phyloP scores from a whole-genome alignment of 2,329 filamentous ascomycete genomes.

The Trichoderma lentiforme region DNA sequence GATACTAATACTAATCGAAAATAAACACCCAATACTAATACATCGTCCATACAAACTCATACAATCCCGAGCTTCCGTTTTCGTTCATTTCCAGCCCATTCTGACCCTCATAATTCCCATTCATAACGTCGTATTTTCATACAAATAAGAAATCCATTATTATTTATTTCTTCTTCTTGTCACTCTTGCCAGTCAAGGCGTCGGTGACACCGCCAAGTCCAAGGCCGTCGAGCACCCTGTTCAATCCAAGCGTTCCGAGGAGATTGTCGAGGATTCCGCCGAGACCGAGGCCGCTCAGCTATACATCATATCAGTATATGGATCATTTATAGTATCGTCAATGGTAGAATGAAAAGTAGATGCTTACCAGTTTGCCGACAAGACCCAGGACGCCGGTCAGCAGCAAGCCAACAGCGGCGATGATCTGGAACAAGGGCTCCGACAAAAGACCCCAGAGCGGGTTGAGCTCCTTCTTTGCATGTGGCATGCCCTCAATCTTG shows the following conservation, averaged over 20 bases:
- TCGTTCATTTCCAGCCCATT: not conserved
- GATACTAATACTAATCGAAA: not conserved
- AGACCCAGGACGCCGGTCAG: conserved; percentile 80
- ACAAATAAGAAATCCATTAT: not conserved
- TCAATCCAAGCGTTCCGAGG: conserved; percentile 72
- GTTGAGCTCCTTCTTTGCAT: conserved; percentile 92
- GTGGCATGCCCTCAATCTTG: conserved; percentile 86
- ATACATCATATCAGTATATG: not conserved
- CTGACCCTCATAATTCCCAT: not conserved
- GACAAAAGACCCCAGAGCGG: conserved; percentile 79
- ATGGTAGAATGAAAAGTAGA: not conserved
- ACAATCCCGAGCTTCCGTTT: not conserved
- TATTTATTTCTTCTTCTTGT: conserved; percentile 27
- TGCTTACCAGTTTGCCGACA: conserved; percentile 66
- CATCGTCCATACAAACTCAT: not conserved
- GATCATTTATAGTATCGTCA: not conserved
- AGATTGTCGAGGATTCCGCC: conserved; percentile 77
- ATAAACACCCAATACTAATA: not conserved
- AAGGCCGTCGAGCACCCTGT: conserved; percentile 70
- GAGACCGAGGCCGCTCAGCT: conserved; percentile 74
- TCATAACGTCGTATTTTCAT: not conserved
- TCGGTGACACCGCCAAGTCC: conserved; percentile 55
- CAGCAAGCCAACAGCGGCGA: conserved; percentile 81
- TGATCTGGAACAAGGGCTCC: conserved; percentile 88
- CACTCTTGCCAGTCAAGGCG: conserved; percentile 44